Evolutionary conservation across 306 rosid genomes (phyloP).

Genomic region (Styphnolobium japonicum): DNA sequence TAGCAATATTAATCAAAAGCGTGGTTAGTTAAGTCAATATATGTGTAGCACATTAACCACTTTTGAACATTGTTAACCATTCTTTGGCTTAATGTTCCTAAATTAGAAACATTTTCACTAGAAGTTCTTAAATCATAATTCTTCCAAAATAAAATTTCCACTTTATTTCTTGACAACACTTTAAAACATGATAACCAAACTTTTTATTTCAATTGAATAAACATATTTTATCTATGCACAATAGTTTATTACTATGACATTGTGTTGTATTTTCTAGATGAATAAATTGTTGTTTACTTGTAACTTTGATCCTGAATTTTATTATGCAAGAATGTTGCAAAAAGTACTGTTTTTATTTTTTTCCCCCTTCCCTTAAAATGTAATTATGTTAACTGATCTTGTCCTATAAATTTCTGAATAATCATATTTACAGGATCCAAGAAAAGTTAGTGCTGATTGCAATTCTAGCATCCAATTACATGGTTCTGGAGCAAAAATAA

Average conservation of each 20-base stretch:
- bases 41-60: too few relatives aligned
- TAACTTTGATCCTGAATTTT: not conserved
- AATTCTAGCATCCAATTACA: constrained; percentile 47
- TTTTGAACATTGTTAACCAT: too few relatives aligned
- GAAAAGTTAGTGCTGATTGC: constrained; percentile 46
- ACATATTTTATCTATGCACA: not conserved
- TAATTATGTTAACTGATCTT: not conserved
- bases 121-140: not conserved
- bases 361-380: not conserved
- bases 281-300: not conserved
- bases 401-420: constrained; percentile 6
- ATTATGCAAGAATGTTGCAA: not conserved
- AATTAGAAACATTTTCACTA: too few relatives aligned
- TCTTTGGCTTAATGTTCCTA: too few relatives aligned
- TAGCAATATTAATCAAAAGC: too few relatives aligned
- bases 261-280: not conserved
- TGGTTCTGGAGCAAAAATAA: constrained; percentile 89
- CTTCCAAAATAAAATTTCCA: too few relatives aligned
- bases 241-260: not conserved
- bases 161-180: not conserved
- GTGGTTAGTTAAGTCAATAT: too few relatives aligned
- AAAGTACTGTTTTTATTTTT: not conserved
- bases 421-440: constrained; percentile 45
- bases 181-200: not conserved
- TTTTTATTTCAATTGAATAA: not conserved